Conservation (phyloP, 1,284 basidiomycete genomes). For the Leccinum subrobustum region DNA sequence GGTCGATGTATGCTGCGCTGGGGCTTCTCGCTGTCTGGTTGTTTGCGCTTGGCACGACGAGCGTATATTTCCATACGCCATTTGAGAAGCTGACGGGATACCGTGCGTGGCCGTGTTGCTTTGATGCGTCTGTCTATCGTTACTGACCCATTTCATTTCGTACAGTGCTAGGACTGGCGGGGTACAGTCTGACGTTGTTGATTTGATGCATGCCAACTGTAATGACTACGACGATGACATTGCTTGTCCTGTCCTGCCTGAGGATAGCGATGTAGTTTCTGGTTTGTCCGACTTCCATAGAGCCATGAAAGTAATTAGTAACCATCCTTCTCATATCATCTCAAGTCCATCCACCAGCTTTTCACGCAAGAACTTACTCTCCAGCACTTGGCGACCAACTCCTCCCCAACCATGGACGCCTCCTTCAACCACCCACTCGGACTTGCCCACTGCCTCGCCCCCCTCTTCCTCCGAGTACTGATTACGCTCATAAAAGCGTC, state of each 20-base stretch:
- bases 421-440: conserved; percentile 6
- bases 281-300: not conserved
- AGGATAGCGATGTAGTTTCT: not conserved
- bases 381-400: conserved; percentile 31
- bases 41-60: too few relatives aligned
- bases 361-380: too few relatives aligned
- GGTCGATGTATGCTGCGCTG: too few relatives aligned
- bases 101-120: conserved; percentile 46
- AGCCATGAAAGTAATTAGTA: not conserved
- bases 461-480: too few relatives aligned
- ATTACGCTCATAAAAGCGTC: too few relatives aligned
- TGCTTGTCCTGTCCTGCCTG: not conserved
- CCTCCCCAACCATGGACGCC: conserved; percentile 1
- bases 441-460: too few relatives aligned
- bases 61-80: too few relatives aligned
- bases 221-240: not conserved
- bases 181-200: conserved; percentile 39
- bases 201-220: conserved; percentile 4
- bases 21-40: too few relatives aligned
- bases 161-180: conserved; percentile 43
- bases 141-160: conserved; percentile 6
- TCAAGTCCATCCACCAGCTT: too few relatives aligned
- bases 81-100: too few relatives aligned
- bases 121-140: conserved; percentile 17
- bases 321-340: not conserved